These are phyloP conservation scores for Anastatica hierochuntica DNA, from an alignment of 345 rosid species.

Conservation along the genomic window DNA sequence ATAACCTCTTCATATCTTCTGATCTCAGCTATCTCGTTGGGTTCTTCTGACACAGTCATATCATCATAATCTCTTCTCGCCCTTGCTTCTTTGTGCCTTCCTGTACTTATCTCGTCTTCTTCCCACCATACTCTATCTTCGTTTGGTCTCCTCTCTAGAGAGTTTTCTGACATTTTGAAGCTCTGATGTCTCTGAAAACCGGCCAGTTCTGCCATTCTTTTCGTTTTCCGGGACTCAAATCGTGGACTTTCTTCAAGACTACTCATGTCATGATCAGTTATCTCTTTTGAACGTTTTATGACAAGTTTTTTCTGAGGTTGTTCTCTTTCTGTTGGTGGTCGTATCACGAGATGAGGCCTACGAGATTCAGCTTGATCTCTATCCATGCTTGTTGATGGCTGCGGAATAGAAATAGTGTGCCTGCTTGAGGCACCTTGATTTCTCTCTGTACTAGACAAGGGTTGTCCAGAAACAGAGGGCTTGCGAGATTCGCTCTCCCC, in stretches of 20 bases:
- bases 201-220: constrained; percentile 70
- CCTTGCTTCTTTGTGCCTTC: constrained; percentile 42
- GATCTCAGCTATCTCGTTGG: constrained; percentile 52
- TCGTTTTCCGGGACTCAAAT: constrained; percentile 60
- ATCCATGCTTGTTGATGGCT: constrained; percentile 43
- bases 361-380: constrained; percentile 52
- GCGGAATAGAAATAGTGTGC: constrained; percentile 46
- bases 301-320: constrained; percentile 66
- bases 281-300: constrained; percentile 66
- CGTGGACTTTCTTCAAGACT: constrained; percentile 66
- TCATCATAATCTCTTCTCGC: constrained; percentile 34
- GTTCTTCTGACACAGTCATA: constrained; percentile 39
- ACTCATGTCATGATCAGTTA: constrained; percentile 53
- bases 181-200: constrained; percentile 51
- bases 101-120: constrained; percentile 68
- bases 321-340: constrained; percentile 72
- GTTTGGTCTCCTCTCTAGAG: constrained; percentile 43
- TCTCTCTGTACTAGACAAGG: constrained; percentile 37
- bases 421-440: constrained; percentile 45
- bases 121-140: constrained; percentile 72
- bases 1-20: constrained; percentile 61
- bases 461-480: constrained; percentile 58
- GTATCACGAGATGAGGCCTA: constrained; percentile 68
- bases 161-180: constrained; percentile 30
- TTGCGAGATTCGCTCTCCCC: constrained; percentile 55